Evolutionary conservation across 495 filamentous ascomycete genomes (phyloP).

Genomic region (Hypoxylon fragiforme): DNA sequence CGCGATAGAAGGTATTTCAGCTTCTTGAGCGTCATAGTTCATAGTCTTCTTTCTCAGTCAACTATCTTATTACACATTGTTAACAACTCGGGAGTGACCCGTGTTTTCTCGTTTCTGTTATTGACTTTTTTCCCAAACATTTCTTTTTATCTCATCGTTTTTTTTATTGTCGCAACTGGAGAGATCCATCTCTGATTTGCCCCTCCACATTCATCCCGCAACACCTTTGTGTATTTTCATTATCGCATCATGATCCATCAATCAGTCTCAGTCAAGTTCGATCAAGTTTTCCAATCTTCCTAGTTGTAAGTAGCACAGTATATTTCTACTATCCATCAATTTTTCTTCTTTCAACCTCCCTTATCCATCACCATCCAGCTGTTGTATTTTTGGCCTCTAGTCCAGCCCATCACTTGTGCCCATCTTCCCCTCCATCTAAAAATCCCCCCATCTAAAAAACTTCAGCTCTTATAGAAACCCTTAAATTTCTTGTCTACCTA

Average conservation of each 20-base stretch:
- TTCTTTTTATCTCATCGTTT: conserved; percentile 3
- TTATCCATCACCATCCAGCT: neutral
- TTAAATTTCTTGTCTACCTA: neutral
- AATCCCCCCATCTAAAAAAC: too few relatives aligned
- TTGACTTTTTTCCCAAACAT: neutral
- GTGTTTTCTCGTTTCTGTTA: neutral
- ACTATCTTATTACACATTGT: neutral
- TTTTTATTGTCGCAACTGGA: neutral
- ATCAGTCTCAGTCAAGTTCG: conserved; percentile 9
- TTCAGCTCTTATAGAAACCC: neutral
- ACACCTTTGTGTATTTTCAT: conserved; percentile 3
- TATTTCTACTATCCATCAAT: neutral
- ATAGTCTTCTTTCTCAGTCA: neutral
- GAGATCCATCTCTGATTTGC: neutral
- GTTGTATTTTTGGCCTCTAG: too few relatives aligned
- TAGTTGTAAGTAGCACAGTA: conserved; percentile 27
- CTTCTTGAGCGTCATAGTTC: neutral
- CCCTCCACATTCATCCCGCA: conserved; percentile 1
- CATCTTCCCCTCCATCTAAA: neutral
- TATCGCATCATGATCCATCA: conserved; percentile 37
- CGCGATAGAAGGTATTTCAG: conserved; percentile 16
- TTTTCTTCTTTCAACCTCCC: neutral
- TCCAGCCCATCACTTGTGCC: neutral
- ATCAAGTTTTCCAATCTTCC: conserved; percentile 22
- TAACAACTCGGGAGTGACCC: too few relatives aligned